A percentile compares a stretch with the other conserved stretches of the same genome.
Conservation (phyloP, 805 yeast genomes). For the Ogataea siamensis region DNA sequence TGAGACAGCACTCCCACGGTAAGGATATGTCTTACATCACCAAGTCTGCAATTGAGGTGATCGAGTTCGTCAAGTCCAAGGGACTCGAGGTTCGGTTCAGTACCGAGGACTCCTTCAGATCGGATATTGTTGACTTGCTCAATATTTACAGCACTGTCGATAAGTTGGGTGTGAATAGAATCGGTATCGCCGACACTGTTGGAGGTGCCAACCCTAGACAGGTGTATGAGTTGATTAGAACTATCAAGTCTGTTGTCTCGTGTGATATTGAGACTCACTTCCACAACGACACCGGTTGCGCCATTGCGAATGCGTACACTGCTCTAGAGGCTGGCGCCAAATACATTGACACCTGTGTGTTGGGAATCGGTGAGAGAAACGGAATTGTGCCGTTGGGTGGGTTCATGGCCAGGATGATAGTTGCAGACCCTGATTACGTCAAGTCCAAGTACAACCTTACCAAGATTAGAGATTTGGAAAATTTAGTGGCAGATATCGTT, state of each 20-base stretch:
- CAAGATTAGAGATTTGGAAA: constrained; percentile 93
- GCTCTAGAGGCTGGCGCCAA: constrained; percentile 98
- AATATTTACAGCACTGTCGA: constrained; percentile 96
- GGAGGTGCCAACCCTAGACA: constrained; percentile 99
- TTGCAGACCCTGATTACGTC: constrained; percentile 96
- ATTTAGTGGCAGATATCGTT: constrained; percentile 94
- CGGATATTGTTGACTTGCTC: constrained; percentile 90
- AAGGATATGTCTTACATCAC: constrained; percentile 98
- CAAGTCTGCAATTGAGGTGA: constrained; percentile 92
- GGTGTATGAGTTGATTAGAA: constrained; percentile 93
- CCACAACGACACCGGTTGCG: constrained; percentile 99
- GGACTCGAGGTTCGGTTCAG: constrained; percentile 96
- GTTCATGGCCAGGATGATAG: constrained; percentile 98
- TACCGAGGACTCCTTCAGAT: constrained; percentile 96
- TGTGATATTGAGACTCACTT: constrained; percentile 98
- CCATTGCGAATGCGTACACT: constrained; percentile 97
- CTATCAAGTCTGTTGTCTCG: constrained; percentile 87
- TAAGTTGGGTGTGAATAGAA: constrained; percentile 96
- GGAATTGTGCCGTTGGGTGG: constrained; percentile 98
- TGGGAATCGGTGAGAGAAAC: constrained; percentile 98
- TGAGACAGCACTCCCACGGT: constrained; percentile 94
- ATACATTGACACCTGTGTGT: constrained; percentile 89
- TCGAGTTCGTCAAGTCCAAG: constrained; percentile 94
- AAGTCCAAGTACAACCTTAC: constrained; percentile 91
- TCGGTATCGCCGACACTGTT: constrained; percentile 98